These are phyloP conservation scores for Cystobasidiopsis lactophilus DNA, from an alignment of 768 basidiomycete species.

Conservation along the genomic window DNA sequence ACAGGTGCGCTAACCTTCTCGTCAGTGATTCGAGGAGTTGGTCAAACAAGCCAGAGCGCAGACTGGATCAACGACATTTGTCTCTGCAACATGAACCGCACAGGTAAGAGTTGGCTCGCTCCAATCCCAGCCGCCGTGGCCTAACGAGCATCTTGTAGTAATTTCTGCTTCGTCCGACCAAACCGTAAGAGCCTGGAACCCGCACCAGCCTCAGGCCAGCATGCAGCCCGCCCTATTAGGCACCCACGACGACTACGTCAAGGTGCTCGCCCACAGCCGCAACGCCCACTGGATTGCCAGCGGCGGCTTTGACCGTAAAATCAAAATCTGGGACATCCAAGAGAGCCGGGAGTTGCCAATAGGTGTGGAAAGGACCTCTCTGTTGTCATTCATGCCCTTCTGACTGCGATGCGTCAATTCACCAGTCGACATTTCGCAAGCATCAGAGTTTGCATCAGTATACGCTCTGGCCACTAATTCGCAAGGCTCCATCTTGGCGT, in stretches of 20 bases:
- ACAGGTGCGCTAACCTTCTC: constrained; percentile 28
- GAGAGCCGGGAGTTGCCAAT: constrained; percentile 21
- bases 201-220: constrained; percentile 39
- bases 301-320: constrained; percentile 79
- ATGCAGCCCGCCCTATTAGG: constrained; percentile 35
- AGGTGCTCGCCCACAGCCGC: constrained; percentile 31
- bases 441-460: constrained; percentile 28
- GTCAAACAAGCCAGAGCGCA: background rate
- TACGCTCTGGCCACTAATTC: constrained; percentile 64
- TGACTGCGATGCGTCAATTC: constrained; percentile 14
- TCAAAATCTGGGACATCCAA: constrained; percentile 79
- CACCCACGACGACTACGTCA: constrained; percentile 24
- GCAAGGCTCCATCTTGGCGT: constrained; percentile 56
- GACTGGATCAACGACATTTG: constrained; percentile 90
- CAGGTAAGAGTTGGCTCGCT: too few relatives aligned
- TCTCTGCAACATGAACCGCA: constrained; percentile 78
- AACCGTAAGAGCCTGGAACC: constrained; percentile 78
- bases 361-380: constrained; percentile 1
- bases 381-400: constrained; percentile 14
- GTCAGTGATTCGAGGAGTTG: background rate
- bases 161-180: constrained; percentile 91
- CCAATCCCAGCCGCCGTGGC: background rate
- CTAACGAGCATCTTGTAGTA: constrained; percentile 28
- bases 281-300: constrained; percentile 73
- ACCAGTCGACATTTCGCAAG: constrained; percentile 25